Evolutionary conservation across 2,329 filamentous ascomycete species (phyloP).

Genomic region (Exophiala aquamarina): DNA sequence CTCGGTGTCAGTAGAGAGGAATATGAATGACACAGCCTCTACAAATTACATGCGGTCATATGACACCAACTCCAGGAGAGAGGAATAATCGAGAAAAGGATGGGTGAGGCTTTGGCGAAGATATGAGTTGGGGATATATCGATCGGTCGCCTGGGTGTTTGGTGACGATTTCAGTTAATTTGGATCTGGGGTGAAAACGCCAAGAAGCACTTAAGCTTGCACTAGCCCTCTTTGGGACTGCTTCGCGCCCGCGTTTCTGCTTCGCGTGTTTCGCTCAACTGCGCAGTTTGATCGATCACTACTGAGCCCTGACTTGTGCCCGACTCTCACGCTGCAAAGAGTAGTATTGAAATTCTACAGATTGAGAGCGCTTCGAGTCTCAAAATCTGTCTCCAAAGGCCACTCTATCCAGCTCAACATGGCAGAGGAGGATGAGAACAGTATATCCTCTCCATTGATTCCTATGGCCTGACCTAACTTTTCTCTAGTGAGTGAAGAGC

Average conservation of each 20-base stretch:
- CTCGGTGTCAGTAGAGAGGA: conserved; percentile 7
- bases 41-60: too few relatives aligned
- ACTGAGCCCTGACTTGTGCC: background rate
- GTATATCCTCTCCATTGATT: conserved; percentile 16
- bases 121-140: conserved; percentile 3
- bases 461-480: conserved; percentile 7
- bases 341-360: too few relatives aligned
- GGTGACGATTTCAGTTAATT: background rate
- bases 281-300: background rate
- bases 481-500: conserved; percentile 50
- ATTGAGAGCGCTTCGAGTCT: too few relatives aligned
- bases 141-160: background rate
- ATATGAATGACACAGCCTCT: background rate
- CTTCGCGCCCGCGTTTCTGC: background rate
- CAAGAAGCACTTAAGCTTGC: conserved; percentile 10
- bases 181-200: conserved; percentile 1
- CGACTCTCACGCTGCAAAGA: too few relatives aligned
- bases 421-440: conserved; percentile 30
- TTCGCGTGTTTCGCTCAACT: conserved; percentile 1
- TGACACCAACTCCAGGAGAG: too few relatives aligned
- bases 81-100: background rate
- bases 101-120: background rate
- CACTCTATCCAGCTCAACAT: conserved; percentile 9
- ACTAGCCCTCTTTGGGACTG: background rate
- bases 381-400: background rate